A percentile compares a stretch with the other conserved stretches of the same genome.
phyloP scores from a whole-genome alignment of 768 basidiomycete genomes.

The Pulveroboletus sp. region DNA sequence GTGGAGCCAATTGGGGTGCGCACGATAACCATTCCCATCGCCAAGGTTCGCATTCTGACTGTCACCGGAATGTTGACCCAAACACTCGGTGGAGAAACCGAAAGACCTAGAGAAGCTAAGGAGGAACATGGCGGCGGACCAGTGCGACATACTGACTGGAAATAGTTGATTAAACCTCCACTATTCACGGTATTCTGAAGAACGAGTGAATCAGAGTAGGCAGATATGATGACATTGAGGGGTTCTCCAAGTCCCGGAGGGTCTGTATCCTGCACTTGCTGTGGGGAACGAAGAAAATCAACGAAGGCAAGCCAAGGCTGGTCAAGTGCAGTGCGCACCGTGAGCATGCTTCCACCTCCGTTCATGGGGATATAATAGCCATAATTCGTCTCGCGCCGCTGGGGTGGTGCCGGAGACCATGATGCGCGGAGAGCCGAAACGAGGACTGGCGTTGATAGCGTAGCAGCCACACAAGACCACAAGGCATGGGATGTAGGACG shows the following conservation, averaged over 20 bases:
- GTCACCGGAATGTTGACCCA: slow-evolving; percentile 73
- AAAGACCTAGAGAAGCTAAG: slow-evolving; percentile 44
- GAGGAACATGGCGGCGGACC: background rate
- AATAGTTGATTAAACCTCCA: slow-evolving; percentile 82
- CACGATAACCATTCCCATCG: slow-evolving; percentile 72
- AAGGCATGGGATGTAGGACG: background rate
- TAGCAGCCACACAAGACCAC: slow-evolving; percentile 6
- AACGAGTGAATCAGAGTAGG: slow-evolving; percentile 65
- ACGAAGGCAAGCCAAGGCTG: background rate
- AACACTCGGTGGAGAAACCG: slow-evolving; percentile 70
- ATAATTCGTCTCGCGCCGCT: slow-evolving; percentile 21
- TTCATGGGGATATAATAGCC: slow-evolving; percentile 59
- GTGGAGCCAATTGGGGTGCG: slow-evolving; percentile 26
- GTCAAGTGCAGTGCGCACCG: slow-evolving; percentile 42
- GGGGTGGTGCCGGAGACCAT: slow-evolving; percentile 6
- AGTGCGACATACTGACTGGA: slow-evolving; percentile 48
- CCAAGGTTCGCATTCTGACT: slow-evolving; percentile 75
- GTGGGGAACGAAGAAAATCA: slow-evolving; percentile 1
- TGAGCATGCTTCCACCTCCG: slow-evolving; percentile 64
- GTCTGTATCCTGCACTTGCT: slow-evolving; percentile 55
- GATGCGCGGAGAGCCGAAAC: slow-evolving; percentile 5
- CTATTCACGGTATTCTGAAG: slow-evolving; percentile 52
- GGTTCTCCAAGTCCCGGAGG: slow-evolving; percentile 82
- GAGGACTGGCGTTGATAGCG: slow-evolving; percentile 9
- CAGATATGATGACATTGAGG: slow-evolving; percentile 76